A percentile compares a stretch with the other conserved stretches of the same genome.
Conservation (phyloP, 1,284 basidiomycete species). For the Cryptococcus sp. region DNA sequence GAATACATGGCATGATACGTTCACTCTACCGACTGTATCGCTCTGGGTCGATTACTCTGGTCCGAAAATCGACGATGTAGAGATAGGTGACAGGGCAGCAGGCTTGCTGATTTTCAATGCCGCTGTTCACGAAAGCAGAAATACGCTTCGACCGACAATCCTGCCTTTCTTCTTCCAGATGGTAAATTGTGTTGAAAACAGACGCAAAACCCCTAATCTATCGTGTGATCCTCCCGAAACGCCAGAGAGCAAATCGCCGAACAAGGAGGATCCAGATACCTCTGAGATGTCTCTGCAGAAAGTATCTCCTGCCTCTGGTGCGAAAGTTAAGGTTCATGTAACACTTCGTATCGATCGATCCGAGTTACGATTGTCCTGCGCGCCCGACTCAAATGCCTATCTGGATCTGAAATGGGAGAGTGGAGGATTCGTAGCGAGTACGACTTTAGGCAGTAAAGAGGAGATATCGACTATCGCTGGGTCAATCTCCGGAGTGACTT, state of each 20-base stretch:
- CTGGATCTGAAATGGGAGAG: constrained; percentile 84
- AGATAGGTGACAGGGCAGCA: constrained; percentile 4
- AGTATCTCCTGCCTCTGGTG: constrained; percentile 6
- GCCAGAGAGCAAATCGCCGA: too few relatives aligned
- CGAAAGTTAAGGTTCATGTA: constrained; percentile 50
- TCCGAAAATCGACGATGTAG: constrained; percentile 9
- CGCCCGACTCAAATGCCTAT: constrained; percentile 80
- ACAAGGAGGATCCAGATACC: too few relatives aligned
- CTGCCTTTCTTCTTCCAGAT: constrained; percentile 73
- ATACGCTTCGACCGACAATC: constrained; percentile 71
- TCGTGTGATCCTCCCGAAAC: too few relatives aligned
- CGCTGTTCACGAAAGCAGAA: constrained; percentile 79
- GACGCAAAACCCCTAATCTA: constrained; percentile 2
- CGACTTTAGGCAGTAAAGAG: constrained; percentile 64
- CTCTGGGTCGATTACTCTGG: constrained; percentile 64
- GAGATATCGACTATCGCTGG: constrained; percentile 65
- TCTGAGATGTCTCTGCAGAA: background rate
- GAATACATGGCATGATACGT: constrained; percentile 32
- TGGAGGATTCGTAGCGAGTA: constrained; percentile 75
- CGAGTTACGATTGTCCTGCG: constrained; percentile 73
- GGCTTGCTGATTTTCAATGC: constrained; percentile 16
- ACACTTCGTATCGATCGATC: constrained; percentile 86
- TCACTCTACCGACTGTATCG: constrained; percentile 66
- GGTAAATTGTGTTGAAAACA: constrained; percentile 25
- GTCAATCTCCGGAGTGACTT: constrained; percentile 69